A percentile compares a stretch with the other conserved stretches of the same genome.
phyloP scores from a whole-genome alignment of 345 rosid species.

The Populus ilicifolia region DNA sequence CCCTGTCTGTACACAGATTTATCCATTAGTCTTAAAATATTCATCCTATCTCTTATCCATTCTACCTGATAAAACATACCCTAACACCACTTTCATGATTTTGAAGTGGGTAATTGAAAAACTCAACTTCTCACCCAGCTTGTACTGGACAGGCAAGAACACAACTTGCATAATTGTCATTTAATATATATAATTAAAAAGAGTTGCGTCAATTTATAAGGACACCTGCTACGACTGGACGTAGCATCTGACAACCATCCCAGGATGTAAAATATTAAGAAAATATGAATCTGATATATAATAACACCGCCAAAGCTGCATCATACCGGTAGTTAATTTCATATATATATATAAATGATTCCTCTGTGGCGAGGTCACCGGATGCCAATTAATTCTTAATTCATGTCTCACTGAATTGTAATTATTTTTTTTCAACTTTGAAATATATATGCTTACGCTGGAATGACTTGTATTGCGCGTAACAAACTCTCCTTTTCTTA shows the following conservation, averaged over 20 bases:
- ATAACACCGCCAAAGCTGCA: slow-evolving; percentile 17
- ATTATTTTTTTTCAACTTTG: background rate
- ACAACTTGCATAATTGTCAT: too few species aligned
- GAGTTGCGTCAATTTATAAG: background rate
- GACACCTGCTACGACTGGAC: background rate
- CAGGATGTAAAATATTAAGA: background rate
- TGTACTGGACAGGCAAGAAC: too few species aligned
- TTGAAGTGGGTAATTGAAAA: too few species aligned
- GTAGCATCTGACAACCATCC: slow-evolving; percentile 15
- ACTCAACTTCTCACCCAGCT: too few species aligned
- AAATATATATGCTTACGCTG: background rate
- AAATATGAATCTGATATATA: background rate
- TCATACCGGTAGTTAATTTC: background rate
- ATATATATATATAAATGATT: background rate
- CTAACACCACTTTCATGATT: too few species aligned
- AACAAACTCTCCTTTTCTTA: background rate
- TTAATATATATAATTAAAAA: too few species aligned
- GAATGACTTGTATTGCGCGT: slow-evolving; percentile 1
- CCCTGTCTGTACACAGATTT: too few species aligned
- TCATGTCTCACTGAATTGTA: background rate
- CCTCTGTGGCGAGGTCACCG: slow-evolving; percentile 7
- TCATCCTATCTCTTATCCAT: too few species aligned
- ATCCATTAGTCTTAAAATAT: too few species aligned
- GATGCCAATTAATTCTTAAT: background rate
- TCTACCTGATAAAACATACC: too few species aligned